A percentile compares a stretch with the other conserved stretches of the same genome.
Conservation (phyloP, 2,329 filamentous ascomycete species). For the Talaromyces sp. region DNA sequence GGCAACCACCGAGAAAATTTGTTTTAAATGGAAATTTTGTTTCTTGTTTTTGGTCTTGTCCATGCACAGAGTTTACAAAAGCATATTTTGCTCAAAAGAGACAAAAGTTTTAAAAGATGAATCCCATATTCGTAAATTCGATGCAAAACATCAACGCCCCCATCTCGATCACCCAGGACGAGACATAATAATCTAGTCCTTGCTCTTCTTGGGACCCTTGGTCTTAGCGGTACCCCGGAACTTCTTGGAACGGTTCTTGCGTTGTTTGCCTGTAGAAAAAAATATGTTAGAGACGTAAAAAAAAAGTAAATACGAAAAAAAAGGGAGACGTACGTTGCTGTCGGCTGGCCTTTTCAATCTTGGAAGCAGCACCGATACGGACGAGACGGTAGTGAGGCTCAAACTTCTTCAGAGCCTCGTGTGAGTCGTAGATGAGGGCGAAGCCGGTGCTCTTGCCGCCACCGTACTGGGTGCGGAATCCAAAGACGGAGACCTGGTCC, state of each 20-base stretch:
- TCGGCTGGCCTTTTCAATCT: conserved; percentile 96
- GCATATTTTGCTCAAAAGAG: not conserved
- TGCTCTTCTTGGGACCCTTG: conserved; percentile 95
- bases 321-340: conserved; percentile 82
- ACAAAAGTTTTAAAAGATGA: not conserved
- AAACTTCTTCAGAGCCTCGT: conserved; percentile 99
- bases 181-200: conserved; percentile 58
- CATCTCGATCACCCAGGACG: conserved; percentile 9
- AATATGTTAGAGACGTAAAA: not conserved
- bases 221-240: conserved; percentile 96
- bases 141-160: not conserved
- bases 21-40: not conserved
- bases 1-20: not conserved
- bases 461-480: conserved; percentile 97
- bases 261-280: conserved; percentile 80
- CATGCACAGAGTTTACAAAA: conserved; percentile 2
- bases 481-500: conserved; percentile 96
- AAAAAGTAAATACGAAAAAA: conserved; percentile 6
- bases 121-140: conserved; percentile 1
- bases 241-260: conserved; percentile 99
- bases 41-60: not conserved
- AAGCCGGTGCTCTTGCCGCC: conserved; percentile 99
- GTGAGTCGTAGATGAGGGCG: conserved; percentile 95
- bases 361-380: conserved; percentile 83
- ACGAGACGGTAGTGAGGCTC: conserved; percentile 97